phyloP scores from a whole-genome alignment of 768 basidiomycete genomes.

The Tulasnella calospora region DNA sequence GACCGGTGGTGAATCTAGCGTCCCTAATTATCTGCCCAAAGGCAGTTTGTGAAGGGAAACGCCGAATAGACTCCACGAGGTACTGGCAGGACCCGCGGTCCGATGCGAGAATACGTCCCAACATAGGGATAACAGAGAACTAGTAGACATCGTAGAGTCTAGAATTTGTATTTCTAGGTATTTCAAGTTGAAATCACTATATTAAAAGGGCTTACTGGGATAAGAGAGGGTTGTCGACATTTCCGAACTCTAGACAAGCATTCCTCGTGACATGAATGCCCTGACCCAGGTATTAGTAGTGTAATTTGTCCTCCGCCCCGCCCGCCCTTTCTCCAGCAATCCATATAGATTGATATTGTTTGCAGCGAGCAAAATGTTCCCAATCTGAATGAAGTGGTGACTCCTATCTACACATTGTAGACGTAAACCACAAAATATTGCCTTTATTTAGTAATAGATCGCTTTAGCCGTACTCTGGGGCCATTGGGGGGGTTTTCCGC shows the following conservation, averaged over 20 bases:
- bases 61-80: conserved; percentile 92
- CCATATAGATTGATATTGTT: too few species aligned
- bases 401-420: too few species aligned
- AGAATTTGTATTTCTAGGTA: background rate
- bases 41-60: conserved; percentile 80
- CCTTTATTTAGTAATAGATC: too few species aligned
- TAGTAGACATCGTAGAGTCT: conserved; percentile 95
- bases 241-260: conserved; percentile 95
- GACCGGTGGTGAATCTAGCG: conserved; percentile 73
- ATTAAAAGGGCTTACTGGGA: conserved; percentile 49
- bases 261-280: too few species aligned
- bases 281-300: too few species aligned
- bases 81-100: conserved; percentile 96
- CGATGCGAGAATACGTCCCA: conserved; percentile 94
- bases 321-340: too few species aligned
- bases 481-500: too few species aligned
- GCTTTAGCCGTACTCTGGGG: too few species aligned
- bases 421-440: too few species aligned
- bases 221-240: conserved; percentile 81
- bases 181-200: background rate
- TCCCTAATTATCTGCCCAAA: conserved; percentile 86
- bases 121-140: conserved; percentile 87
- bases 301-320: too few species aligned
- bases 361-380: too few species aligned
- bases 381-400: too few species aligned